phyloP scores from a whole-genome alignment of 179 eudicot species.

The Beta corolliflora region DNA sequence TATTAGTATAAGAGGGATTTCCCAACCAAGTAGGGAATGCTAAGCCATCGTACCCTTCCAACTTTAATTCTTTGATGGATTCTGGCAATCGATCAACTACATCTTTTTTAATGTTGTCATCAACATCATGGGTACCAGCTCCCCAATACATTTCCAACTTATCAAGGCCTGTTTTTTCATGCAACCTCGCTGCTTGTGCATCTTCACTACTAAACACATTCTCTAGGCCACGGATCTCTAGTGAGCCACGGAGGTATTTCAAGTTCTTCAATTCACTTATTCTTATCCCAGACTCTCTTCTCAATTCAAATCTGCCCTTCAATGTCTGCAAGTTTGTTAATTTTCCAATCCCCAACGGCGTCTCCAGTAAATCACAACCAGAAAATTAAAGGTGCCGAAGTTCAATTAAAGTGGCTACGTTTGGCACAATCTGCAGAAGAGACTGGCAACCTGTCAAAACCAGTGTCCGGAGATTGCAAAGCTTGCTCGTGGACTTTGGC shows the following conservation, averaged over 20 bases:
- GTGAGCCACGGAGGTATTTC: neutral
- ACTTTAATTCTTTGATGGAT: neutral
- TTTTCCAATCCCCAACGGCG: neutral
- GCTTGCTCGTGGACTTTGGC: neutral
- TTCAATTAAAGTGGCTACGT: neutral
- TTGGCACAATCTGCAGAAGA: neutral
- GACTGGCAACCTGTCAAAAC: neutral
- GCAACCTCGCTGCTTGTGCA: neutral
- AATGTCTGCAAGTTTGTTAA: neutral
- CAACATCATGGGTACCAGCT: neutral
- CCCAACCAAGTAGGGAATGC: constrained; percentile 16
- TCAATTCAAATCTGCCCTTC: neutral
- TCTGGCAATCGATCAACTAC: neutral
- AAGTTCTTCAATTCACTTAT: neutral
- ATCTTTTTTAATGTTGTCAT: neutral
- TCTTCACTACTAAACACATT: neutral
- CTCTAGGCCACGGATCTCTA: neutral
- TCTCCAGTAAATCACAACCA: neutral
- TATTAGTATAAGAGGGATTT: neutral
- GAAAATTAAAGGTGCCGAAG: neutral
- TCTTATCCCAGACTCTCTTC: neutral
- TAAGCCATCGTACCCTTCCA: neutral
- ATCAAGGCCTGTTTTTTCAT: constrained; percentile 1
- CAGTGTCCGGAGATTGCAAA: neutral
- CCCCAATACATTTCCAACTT: constrained; percentile 7